These are phyloP conservation scores for Cinnamomum chago DNA, from an alignment of 164 flowering plant species.

Conservation along the genomic window DNA sequence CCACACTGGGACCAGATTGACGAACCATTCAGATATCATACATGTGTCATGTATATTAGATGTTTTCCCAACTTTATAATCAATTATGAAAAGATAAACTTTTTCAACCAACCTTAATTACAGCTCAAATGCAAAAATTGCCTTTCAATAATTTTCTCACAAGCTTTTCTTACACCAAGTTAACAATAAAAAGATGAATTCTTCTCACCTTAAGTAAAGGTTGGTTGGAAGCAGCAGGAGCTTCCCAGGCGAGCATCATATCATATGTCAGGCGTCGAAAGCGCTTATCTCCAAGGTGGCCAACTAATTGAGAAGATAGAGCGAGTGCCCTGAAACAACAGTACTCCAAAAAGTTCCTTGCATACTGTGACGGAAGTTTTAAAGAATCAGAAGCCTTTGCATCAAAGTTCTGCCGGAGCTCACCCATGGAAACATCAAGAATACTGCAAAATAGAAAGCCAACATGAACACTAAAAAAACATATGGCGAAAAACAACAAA, in stretches of 20 bases:
- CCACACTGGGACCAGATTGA: no score
- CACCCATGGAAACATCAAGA: constrained; percentile 53
- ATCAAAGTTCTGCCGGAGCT: constrained; percentile 67
- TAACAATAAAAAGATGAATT: neutral
- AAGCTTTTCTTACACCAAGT: neutral
- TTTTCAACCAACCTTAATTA: no score
- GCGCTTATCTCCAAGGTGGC: constrained; percentile 70
- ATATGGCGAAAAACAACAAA: neutral
- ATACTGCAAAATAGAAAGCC: constrained; percentile 50
- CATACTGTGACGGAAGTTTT: constrained; percentile 61
- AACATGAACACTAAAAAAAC: neutral
- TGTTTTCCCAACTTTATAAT: no score
- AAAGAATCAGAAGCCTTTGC: constrained; percentile 57
- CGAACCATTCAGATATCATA: no score
- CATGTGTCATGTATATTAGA: no score
- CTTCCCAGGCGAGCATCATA: constrained; percentile 94
- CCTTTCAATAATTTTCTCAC: no score
- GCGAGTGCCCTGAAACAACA: constrained; percentile 84
- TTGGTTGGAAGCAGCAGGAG: constrained; percentile 61
- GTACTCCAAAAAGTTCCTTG: constrained; percentile 80
- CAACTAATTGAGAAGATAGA: constrained; percentile 38
- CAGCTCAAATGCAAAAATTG: no score
- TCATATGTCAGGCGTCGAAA: constrained; percentile 77
- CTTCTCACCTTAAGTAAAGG: constrained; percentile 38
- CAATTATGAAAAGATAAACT: no score